Evolutionary conservation across 2,329 filamentous ascomycete species (phyloP).

Genomic region (Arthroderma uncinatum): DNA sequence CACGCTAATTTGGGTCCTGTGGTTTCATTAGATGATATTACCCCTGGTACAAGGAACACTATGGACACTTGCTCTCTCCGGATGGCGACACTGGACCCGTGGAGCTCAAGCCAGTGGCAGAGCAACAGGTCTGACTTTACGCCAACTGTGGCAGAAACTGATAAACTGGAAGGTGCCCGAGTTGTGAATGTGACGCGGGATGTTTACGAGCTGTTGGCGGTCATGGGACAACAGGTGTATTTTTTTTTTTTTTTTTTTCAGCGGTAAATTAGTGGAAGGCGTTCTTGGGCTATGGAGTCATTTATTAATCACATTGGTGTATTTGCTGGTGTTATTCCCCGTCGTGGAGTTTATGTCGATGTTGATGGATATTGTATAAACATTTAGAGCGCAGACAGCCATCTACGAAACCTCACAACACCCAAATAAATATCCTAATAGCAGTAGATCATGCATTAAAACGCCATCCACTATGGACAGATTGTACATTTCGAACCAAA

Average conservation of each 20-base stretch:
- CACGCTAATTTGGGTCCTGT: neutral
- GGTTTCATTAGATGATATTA: constrained; percentile 57
- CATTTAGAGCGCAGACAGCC: too few species aligned
- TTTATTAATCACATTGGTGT: neutral
- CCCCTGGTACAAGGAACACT: constrained; percentile 76
- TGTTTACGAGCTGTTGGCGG: neutral
- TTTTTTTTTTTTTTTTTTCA: neutral
- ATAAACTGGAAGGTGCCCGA: constrained; percentile 74
- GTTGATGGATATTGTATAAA: neutral
- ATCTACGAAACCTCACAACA: too few species aligned
- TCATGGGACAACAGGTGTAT: too few species aligned
- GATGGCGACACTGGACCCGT: constrained; percentile 85
- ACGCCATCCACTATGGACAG: neutral
- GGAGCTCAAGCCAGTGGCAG: constrained; percentile 65
- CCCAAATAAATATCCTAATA: too few species aligned
- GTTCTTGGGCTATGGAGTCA: neutral
- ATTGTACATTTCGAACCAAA: neutral
- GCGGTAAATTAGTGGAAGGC: neutral
- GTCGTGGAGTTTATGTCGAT: neutral
- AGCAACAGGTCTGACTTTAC: constrained; percentile 61
- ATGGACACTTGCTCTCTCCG: constrained; percentile 75
- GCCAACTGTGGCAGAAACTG: constrained; percentile 90
- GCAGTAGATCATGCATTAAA: neutral
- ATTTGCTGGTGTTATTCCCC: neutral
- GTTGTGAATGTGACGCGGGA: constrained; percentile 4